A percentile compares a stretch with the other conserved stretches of the same genome.
Conservation (phyloP, 352 stramenopile genomes). For the Phytophthora ohioensis region DNA sequence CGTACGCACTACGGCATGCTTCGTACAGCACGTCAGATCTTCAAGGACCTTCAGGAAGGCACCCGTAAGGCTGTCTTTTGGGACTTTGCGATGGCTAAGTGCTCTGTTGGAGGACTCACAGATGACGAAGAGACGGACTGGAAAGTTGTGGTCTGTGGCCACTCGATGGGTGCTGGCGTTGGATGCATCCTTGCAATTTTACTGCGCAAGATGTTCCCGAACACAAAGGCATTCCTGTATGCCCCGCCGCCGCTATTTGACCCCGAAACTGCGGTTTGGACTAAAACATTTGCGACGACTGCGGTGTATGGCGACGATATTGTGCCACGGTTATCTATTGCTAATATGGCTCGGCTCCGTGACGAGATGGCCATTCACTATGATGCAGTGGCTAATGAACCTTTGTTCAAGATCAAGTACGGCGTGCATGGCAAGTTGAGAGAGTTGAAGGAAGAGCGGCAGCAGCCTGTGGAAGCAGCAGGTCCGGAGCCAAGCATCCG, state of each 20-base stretch:
- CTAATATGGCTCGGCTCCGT: constrained; percentile 69
- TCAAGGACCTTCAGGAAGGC: constrained; percentile 64
- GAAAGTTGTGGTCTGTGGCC: constrained; percentile 80
- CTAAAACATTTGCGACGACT: constrained; percentile 72
- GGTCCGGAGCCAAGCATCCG: constrained; percentile 22
- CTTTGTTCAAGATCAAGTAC: constrained; percentile 67
- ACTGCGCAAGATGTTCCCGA: constrained; percentile 62
- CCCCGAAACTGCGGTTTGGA: constrained; percentile 61
- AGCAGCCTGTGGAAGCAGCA: constrained; percentile 27
- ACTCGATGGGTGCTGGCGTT: constrained; percentile 87
- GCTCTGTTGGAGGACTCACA: constrained; percentile 24
- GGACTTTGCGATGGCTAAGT: constrained; percentile 70
- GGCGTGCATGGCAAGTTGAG: constrained; percentile 51
- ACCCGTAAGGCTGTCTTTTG: constrained; percentile 69
- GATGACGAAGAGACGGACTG: constrained; percentile 43
- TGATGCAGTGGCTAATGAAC: constrained; percentile 68
- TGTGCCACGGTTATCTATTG: constrained; percentile 71
- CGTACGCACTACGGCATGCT: constrained; percentile 80
- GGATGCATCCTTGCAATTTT: constrained; percentile 74
- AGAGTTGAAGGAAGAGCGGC: constrained; percentile 41
- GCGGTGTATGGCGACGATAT: constrained; percentile 80
- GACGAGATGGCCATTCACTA: constrained; percentile 79
- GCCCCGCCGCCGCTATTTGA: constrained; percentile 75
- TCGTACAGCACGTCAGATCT: constrained; percentile 70
- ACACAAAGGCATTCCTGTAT: constrained; percentile 70